Percentiles rank a stretch among this genome's conserved stretches.
Conservation (phyloP, 305 asterid species). For the Ruellia speciosa region DNA sequence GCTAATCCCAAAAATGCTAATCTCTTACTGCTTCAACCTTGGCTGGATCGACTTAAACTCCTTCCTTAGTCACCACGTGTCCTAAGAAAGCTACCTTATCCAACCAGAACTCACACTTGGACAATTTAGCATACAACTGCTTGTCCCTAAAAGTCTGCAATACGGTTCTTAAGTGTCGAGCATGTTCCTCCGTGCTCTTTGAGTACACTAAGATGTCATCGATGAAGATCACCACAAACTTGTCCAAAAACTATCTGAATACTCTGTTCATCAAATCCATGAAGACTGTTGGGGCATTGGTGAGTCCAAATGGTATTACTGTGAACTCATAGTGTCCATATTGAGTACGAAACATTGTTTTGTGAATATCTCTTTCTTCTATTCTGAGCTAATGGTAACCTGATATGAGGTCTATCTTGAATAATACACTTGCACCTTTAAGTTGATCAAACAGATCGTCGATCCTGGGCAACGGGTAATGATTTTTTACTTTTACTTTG, state of each 20-base stretch:
- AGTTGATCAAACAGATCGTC: slow-evolving; percentile 6
- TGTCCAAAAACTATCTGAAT: not conserved
- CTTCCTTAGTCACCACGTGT: not conserved
- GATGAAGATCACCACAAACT: not conserved
- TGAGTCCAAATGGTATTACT: not conserved
- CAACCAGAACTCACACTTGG: slow-evolving; percentile 13
- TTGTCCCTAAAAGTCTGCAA: slow-evolving; percentile 3
- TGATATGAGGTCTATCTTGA: not conserved
- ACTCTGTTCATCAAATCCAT: not conserved
- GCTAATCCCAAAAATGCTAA: not conserved
- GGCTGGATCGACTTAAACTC: not conserved
- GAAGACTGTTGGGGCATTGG: not conserved
- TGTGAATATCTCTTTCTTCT: not conserved
- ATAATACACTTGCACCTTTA: not conserved
- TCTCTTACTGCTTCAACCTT: slow-evolving; percentile 1
- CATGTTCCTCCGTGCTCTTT: not conserved
- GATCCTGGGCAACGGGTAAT: not conserved
- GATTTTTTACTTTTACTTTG: not conserved
- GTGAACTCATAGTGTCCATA: not conserved
- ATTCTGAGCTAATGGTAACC: not conserved
- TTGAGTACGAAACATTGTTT: not conserved
- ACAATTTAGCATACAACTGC: not conserved
- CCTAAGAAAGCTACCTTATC: not conserved
- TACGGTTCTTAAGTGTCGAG: not conserved
- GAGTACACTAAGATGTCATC: not conserved